Evolutionary conservation across 495 filamentous ascomycete species (phyloP).

Genomic region (Glarea lozoyensis): DNA sequence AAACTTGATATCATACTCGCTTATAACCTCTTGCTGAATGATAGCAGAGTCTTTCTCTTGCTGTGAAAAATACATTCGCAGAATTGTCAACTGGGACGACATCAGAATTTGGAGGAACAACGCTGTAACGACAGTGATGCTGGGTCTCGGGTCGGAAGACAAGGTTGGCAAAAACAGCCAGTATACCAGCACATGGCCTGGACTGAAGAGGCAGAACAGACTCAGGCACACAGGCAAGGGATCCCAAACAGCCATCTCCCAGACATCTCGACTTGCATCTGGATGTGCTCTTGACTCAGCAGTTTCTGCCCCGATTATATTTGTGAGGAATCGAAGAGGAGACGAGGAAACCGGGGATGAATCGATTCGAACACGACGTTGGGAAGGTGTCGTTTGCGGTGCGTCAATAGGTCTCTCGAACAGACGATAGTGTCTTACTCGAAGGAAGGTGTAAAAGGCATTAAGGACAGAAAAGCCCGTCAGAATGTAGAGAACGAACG

Average conservation of each 20-base stretch:
- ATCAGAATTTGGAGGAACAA: conserved; percentile 62
- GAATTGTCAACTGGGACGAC: conserved; percentile 64
- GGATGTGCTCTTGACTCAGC: conserved; percentile 77
- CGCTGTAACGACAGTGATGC: conserved; percentile 74
- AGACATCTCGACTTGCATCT: conserved; percentile 78
- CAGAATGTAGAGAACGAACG: conserved; percentile 59
- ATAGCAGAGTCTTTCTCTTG: conserved; percentile 77
- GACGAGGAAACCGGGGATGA: conserved; percentile 74
- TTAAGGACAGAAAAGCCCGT: conserved; percentile 58
- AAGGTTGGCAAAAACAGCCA: conserved; percentile 75
- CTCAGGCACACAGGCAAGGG: conserved; percentile 74
- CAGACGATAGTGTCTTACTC: conserved; percentile 79
- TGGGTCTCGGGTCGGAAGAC: conserved; percentile 66
- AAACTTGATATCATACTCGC: conserved; percentile 93
- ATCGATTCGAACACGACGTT: conserved; percentile 81
- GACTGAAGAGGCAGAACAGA: conserved; percentile 86
- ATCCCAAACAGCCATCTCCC: conserved; percentile 93
- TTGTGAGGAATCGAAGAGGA: conserved; percentile 67
- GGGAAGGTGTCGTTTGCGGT: conserved; percentile 71
- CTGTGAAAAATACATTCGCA: conserved; percentile 65
- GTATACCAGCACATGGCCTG: conserved; percentile 83
- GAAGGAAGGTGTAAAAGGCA: conserved; percentile 72
- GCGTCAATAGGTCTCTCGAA: conserved; percentile 78
- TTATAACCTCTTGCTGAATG: conserved; percentile 83
- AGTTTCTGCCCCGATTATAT: conserved; percentile 46